phyloP scores from a whole-genome alignment of 2,329 filamentous ascomycete species.

The Parastagonospora nodorum region DNA sequence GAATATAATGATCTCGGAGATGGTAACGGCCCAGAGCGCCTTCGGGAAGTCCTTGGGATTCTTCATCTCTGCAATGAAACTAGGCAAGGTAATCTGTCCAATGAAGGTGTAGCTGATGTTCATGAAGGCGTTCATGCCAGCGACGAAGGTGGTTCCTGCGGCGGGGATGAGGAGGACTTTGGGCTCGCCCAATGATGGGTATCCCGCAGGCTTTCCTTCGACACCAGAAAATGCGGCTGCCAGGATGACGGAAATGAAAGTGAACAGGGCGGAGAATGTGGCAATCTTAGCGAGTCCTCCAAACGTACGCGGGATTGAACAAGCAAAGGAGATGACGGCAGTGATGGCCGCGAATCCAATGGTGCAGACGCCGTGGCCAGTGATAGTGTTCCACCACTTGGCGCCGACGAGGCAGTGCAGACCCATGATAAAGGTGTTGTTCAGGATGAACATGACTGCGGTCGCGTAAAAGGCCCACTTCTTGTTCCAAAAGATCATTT shows the following conservation, averaged over 20 bases:
- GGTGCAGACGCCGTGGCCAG: slow-evolving; percentile 72
- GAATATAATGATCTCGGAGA: slow-evolving; percentile 86
- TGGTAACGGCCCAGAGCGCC: slow-evolving; percentile 87
- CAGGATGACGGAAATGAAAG: slow-evolving; percentile 84
- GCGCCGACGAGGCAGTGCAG: slow-evolving; percentile 84
- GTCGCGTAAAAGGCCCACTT: slow-evolving; percentile 71
- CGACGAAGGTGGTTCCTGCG: slow-evolving; percentile 76
- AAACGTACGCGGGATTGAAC: slow-evolving; percentile 85
- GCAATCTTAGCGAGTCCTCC: slow-evolving; percentile 78
- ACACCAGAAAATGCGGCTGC: slow-evolving; percentile 82
- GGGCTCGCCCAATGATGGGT: slow-evolving; percentile 62
- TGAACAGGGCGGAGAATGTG: slow-evolving; percentile 81
- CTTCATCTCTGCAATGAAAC: slow-evolving; percentile 95
- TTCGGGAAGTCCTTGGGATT: slow-evolving; percentile 84
- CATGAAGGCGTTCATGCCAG: slow-evolving; percentile 84
- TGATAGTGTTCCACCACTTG: slow-evolving; percentile 90
- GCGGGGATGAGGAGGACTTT: slow-evolving; percentile 71
- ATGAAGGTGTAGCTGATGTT: slow-evolving; percentile 98
- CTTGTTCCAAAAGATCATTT: slow-evolving; percentile 89
- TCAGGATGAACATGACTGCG: slow-evolving; percentile 87
- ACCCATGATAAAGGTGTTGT: slow-evolving; percentile 62
- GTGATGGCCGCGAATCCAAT: slow-evolving; percentile 79
- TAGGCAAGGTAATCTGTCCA: slow-evolving; percentile 90
- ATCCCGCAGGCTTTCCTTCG: slow-evolving; percentile 73
- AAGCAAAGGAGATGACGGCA: slow-evolving; percentile 75